Evolutionary conservation across 2,329 filamentous ascomycete species (phyloP).

Genomic region (Pseudogymnoascus sp.): DNA sequence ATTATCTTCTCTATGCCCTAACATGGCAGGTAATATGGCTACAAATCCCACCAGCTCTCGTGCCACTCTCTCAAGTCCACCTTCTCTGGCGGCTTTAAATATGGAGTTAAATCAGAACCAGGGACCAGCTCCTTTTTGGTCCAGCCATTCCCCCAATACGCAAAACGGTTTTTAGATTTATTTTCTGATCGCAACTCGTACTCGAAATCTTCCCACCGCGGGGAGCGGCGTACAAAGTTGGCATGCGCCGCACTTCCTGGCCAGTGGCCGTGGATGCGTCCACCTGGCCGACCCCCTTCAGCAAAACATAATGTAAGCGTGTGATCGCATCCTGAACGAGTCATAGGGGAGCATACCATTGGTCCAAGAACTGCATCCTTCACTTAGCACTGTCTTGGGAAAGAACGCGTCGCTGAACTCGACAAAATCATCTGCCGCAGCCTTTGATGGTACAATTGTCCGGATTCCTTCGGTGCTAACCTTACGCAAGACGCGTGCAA

Average conservation of each 20-base stretch:
- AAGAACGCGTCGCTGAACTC: conserved; percentile 54
- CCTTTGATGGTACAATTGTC: conserved; percentile 49
- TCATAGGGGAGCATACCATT: conserved; percentile 42
- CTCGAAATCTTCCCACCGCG: conserved; percentile 55
- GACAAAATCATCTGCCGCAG: conserved; percentile 59
- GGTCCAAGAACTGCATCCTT: conserved; percentile 66
- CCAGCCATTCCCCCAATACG: conserved; percentile 63
- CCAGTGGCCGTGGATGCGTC: conserved; percentile 62
- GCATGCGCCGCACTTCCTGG: conserved; percentile 61
- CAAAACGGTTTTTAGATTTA: conserved; percentile 39
- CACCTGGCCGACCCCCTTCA: conserved; percentile 46
- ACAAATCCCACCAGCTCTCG: conserved; percentile 59
- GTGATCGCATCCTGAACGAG: not conserved
- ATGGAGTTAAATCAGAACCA: conserved; percentile 55
- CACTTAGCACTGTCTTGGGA: conserved; percentile 47
- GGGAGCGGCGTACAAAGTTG: conserved; percentile 50
- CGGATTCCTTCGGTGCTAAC: conserved; percentile 59
- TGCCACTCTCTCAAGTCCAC: conserved; percentile 57
- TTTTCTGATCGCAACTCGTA: conserved; percentile 41
- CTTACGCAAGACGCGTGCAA: conserved; percentile 63
- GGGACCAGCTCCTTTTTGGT: conserved; percentile 52
- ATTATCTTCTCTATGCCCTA: not conserved
- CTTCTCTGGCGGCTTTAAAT: conserved; percentile 50
- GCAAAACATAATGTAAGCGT: not conserved
- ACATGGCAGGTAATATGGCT: not conserved